Base-by-base conservation (phyloP, 768 basidiomycete species). In the Lentinula edodes region DNA sequence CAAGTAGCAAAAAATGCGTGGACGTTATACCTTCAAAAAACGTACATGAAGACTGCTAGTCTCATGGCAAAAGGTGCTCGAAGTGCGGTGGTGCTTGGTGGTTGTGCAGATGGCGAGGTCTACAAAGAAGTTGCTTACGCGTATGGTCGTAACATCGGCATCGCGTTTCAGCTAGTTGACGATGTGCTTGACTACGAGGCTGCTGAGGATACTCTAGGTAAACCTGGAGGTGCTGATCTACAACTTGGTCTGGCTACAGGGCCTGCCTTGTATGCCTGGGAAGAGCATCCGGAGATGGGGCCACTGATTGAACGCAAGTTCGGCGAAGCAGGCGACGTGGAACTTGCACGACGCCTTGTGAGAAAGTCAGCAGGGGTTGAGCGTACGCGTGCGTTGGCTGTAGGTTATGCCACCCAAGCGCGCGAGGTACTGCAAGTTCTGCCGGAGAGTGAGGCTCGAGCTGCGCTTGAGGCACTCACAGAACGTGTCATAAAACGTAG, bases 131-230 rank as follows among this genome's bases (percentile, higher is more conserved):
- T 89, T 34, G 96, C 96, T n/a, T 98, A 98, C 75, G 93, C 92
- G 4, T 98, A 95, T 74, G 95, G 95, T 2, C 78, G 93, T 62
- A 95, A 97, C 73, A 72, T 97, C 32, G 95, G 95, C 0, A 92
- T 97, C 61, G 95, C 95, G 4, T 97, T 98, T 76, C 95, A 97
- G 95, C 88, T 99, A 9, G 89, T 98, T 52, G 97, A 99, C 71
- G 97, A 99, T 70, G 83, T 95, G 39, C 78, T 99, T 3, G 97
- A 98, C 75, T 98, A 93, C 70, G 90, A 95, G 53, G 85, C 90
- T 0, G 88, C 88, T 10, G 81, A 85, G 5, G 74, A 78, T 0
- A 77, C 88, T 0, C 83, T 98, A 12, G 96, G 96, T 39, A 98
- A 98, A 76, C 97, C 97, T 0, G 87, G 88, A 0, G 91, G 91